phyloP scores from a whole-genome alignment of 2,329 filamentous ascomycete species.

The Talaromyces sp. region DNA sequence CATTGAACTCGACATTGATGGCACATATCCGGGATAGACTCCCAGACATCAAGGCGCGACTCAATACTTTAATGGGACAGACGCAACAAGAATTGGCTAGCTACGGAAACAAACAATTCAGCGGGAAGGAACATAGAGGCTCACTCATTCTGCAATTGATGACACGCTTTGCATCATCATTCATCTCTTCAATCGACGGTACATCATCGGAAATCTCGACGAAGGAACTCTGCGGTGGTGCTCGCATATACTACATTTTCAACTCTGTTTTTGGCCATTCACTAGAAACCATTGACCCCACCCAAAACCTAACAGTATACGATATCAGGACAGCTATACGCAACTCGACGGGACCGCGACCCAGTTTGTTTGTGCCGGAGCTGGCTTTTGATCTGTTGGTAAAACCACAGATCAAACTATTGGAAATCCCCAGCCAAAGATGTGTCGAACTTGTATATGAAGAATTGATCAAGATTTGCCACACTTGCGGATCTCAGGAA shows the following conservation, averaged over 20 bases:
- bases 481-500: conserved; percentile 94
- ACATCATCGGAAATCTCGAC: conserved; percentile 98
- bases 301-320: conserved; percentile 84
- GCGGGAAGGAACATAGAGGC: conserved; percentile 91
- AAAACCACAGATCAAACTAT: conserved; percentile 95
- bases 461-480: conserved; percentile 98
- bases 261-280: conserved; percentile 98
- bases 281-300: conserved; percentile 92
- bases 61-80: conserved; percentile 99
- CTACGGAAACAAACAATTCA: conserved; percentile 97
- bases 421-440: conserved; percentile 90
- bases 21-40: conserved; percentile 89
- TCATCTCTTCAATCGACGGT: conserved; percentile 97
- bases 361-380: conserved; percentile 94
- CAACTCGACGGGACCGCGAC: conserved; percentile 92
- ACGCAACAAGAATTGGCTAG: conserved; percentile 97
- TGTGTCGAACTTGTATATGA: conserved; percentile 98
- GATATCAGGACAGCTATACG: conserved; percentile 97
- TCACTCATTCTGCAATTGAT: conserved; percentile 94
- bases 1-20: conserved; percentile 93
- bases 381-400: conserved; percentile 96
- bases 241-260: conserved; percentile 97
- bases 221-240: conserved; percentile 92
- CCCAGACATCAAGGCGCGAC: conserved; percentile 93
- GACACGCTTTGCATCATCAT: conserved; percentile 96